Conservation (phyloP, 225 moss, liverwort and hornwort species). For the Sphagnum contortum region DNA sequence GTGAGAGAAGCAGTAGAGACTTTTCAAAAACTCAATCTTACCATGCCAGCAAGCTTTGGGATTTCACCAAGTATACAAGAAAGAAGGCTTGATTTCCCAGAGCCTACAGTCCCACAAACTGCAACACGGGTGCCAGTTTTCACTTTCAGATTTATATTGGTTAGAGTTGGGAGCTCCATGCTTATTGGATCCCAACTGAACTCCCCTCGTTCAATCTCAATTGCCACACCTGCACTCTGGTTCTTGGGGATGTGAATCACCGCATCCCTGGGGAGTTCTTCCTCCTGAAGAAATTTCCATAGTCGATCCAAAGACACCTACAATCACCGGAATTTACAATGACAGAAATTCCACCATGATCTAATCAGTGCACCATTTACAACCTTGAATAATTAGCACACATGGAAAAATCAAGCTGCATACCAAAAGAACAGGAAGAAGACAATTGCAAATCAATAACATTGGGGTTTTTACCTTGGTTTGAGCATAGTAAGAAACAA, state of each 20-base stretch:
- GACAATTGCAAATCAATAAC: too few relatives aligned
- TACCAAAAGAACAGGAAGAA: too few relatives aligned
- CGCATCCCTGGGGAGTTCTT: constrained; percentile 65
- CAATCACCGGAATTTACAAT: too few relatives aligned
- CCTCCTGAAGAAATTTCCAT: constrained; percentile 53
- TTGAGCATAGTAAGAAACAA: constrained; percentile 21
- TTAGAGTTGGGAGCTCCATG: constrained; percentile 31
- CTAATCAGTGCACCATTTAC: too few relatives aligned
- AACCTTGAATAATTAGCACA: too few relatives aligned
- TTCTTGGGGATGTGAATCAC: constrained; percentile 36
- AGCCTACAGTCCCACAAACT: constrained; percentile 80
- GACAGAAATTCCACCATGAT: too few relatives aligned
- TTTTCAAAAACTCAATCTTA: constrained; percentile 22
- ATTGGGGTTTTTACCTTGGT: background rate
- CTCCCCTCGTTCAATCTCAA: constrained; percentile 61
- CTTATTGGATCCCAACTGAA: constrained; percentile 63
- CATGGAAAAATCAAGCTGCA: too few relatives aligned
- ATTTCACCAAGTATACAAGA: constrained; percentile 80
- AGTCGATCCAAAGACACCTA: constrained; percentile 68
- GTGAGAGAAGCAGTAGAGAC: background rate
- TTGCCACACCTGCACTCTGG: constrained; percentile 26
- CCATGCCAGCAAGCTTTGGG: constrained; percentile 55
- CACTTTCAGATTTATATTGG: constrained; percentile 48
- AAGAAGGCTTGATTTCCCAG: constrained; percentile 81
- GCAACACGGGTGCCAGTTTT: constrained; percentile 65